Conservation (phyloP, 2,329 filamentous ascomycete species). For the Alternaria dauci region DNA sequence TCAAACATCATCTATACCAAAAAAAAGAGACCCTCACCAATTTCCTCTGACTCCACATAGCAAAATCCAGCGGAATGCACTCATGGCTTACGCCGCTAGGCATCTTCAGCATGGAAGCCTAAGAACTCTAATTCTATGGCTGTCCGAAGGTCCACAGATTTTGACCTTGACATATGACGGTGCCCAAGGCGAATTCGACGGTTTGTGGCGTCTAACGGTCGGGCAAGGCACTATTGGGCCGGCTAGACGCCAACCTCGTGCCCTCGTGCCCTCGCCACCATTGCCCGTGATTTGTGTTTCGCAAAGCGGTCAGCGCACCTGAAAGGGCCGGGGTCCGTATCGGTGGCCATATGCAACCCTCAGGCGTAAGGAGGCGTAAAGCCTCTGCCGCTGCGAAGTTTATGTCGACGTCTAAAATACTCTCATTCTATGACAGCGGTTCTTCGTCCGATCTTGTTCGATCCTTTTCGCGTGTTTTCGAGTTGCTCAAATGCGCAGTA, state of each 20-base stretch:
- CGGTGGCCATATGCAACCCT: neutral
- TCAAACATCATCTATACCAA: neutral
- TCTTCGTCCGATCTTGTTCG: neutral
- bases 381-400: neutral
- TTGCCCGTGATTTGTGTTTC: neutral
- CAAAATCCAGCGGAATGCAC: neutral
- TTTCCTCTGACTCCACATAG: neutral
- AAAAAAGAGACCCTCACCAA: accelerated
- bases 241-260: neutral
- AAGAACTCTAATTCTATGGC: neutral
- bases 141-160: neutral
- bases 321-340: neutral
- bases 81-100: neutral
- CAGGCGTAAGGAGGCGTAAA: neutral
- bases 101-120: neutral
- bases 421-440: neutral
- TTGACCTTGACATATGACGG: neutral
- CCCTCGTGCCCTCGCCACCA: neutral
- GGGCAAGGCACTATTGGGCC: neutral
- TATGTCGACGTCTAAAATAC: neutral
- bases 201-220: neutral
- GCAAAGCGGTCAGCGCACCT: slow-evolving; percentile 5
- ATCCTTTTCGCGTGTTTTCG: neutral
- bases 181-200: neutral
- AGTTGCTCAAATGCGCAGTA: neutral